Percentiles rank a stretch among this genome's conserved stretches.
phyloP scores from a whole-genome alignment of 2,329 filamentous ascomycete genomes.

The Pseudogymnoascus sp. region DNA sequence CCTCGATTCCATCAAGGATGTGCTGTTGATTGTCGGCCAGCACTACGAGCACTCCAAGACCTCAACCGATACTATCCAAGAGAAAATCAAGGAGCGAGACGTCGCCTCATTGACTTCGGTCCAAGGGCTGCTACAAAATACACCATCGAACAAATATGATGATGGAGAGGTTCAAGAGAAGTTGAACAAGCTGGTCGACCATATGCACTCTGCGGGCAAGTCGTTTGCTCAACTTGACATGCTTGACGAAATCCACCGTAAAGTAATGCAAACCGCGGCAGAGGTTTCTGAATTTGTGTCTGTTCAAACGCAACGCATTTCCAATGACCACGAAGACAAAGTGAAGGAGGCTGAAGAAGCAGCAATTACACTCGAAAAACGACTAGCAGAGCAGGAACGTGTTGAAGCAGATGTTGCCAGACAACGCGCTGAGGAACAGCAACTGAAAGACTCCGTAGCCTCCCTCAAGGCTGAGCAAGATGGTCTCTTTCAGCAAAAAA shows the following conservation, averaged over 20 bases:
- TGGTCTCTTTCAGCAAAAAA: conserved; percentile 68
- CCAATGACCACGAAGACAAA: conserved; percentile 69
- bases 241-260: conserved; percentile 80
- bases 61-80: conserved; percentile 47
- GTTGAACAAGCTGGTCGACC: conserved; percentile 49
- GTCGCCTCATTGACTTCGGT: conserved; percentile 41
- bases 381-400: conserved; percentile 57
- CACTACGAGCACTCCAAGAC: conserved; percentile 84
- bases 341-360: conserved; percentile 76
- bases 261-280: conserved; percentile 75
- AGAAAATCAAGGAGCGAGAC: conserved; percentile 48
- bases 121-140: conserved; percentile 47
- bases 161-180: conserved; percentile 53
- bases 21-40: conserved; percentile 73
- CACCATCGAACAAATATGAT: conserved; percentile 52
- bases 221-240: conserved; percentile 70
- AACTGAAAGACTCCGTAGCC: conserved; percentile 49
- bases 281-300: conserved; percentile 79
- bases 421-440: conserved; percentile 53
- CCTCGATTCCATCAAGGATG: conserved; percentile 74
- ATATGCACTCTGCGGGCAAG: conserved; percentile 58
- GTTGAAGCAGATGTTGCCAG: conserved; percentile 44
- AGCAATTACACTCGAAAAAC: conserved; percentile 70
- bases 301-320: conserved; percentile 65
- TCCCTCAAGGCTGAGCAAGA: conserved; percentile 56